phyloP scores from a whole-genome alignment of 495 filamentous ascomycete species.

The Apodospora peruviana region DNA sequence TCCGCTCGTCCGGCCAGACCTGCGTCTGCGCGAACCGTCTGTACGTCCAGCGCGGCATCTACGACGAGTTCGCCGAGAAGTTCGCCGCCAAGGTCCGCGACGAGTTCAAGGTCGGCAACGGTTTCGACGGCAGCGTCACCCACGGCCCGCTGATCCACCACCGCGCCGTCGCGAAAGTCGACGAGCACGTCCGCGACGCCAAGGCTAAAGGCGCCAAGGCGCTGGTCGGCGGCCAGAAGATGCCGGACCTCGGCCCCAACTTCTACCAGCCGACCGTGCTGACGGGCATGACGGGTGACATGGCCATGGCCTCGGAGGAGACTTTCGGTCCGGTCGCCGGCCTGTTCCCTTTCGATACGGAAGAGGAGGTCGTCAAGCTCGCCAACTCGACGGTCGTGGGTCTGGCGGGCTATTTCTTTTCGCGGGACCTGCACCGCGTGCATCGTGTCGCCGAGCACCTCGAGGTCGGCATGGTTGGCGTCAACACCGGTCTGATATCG shows the following conservation, averaged over 20 bases:
- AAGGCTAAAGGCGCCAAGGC: conserved; percentile 67
- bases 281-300: conserved; percentile 71
- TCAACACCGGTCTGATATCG: conserved; percentile 79
- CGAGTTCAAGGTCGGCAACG: conserved; percentile 72
- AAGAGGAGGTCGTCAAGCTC: conserved; percentile 75
- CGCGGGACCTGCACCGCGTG: conserved; percentile 64
- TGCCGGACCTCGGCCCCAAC: conserved; percentile 60
- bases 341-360: conserved; percentile 74
- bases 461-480: conserved; percentile 85
- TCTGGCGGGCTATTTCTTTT: conserved; percentile 84
- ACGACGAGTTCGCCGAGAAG: conserved; percentile 66
- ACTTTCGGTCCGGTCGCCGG: conserved; percentile 85
- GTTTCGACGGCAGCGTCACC: conserved; percentile 63
- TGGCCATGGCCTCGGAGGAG: conserved; percentile 74
- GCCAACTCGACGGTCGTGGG: conserved; percentile 75
- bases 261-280: conserved; percentile 83
- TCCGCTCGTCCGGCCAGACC: conserved; percentile 82
- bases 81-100: conserved; percentile 71
- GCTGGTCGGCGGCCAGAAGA: conserved; percentile 61
- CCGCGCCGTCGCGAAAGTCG: conserved; percentile 68
- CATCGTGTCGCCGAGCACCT: conserved; percentile 76
- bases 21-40: conserved; percentile 88
- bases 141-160: conserved; percentile 82
- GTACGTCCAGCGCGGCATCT: conserved; percentile 73
- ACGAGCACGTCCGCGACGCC: conserved; percentile 73